Evolutionary conservation across 2,329 filamentous ascomycete genomes (phyloP).

Genomic region (Ophiosphaerella korrae): DNA sequence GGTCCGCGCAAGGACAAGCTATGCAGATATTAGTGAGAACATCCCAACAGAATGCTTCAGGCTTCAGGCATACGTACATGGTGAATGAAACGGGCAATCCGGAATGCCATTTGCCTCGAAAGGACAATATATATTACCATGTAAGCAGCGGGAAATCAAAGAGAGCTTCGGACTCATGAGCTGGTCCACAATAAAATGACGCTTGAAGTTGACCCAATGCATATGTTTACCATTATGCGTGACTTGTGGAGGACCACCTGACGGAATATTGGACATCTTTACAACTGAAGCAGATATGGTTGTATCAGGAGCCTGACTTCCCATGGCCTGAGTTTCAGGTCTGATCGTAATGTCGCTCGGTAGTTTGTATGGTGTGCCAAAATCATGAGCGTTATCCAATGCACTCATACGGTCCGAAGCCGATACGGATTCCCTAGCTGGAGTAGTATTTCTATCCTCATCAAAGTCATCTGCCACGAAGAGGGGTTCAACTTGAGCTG

Average conservation of each 20-base stretch:
- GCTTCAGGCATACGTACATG: conserved; percentile 13
- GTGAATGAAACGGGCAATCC: conserved; percentile 31
- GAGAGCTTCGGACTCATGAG: conserved; percentile 12
- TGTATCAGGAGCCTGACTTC: neutral
- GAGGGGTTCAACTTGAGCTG: neutral
- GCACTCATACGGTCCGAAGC: neutral
- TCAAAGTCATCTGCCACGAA: too few species aligned
- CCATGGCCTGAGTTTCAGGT: too few species aligned
- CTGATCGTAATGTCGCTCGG: too few species aligned
- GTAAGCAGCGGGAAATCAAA: conserved; percentile 4
- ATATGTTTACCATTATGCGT: conserved; percentile 19
- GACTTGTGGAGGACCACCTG: neutral
- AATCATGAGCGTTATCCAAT: neutral
- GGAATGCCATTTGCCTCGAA: conserved; percentile 17
- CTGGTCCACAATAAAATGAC: conserved; percentile 21
- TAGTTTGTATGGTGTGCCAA: neutral
- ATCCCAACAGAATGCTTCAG: neutral
- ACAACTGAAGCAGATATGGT: neutral
- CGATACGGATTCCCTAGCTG: too few species aligned
- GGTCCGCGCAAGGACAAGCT: conserved; percentile 25
- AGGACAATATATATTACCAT: conserved; percentile 12
- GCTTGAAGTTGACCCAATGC: conserved; percentile 23
- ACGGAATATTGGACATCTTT: neutral
- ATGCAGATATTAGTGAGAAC: neutral
- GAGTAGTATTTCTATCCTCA: neutral